Conservation (phyloP, 495 filamentous ascomycete genomes). For the Lasiosphaeria ovina region DNA sequence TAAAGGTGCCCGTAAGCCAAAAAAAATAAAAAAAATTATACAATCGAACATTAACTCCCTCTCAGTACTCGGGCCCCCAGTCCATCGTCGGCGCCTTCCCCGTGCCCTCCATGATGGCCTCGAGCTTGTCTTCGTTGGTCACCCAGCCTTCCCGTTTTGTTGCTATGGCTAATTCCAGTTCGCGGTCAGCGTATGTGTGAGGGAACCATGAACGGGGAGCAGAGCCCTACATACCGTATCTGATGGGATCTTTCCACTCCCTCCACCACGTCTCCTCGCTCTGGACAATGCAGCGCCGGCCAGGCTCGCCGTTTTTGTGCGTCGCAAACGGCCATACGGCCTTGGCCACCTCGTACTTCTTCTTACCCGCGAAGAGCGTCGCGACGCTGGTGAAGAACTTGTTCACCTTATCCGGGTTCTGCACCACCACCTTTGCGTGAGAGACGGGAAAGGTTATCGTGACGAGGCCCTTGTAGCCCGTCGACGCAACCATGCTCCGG, state of each 20-base stretch:
- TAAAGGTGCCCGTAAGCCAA: conserved; percentile 1
- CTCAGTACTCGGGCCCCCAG: conserved; percentile 37
- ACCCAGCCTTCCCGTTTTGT: conserved; percentile 49
- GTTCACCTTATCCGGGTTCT: conserved; percentile 47
- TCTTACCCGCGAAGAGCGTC: conserved; percentile 43
- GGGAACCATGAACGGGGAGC: neutral
- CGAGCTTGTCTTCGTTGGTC: conserved; percentile 51
- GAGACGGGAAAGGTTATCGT: conserved; percentile 51
- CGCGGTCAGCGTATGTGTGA: conserved; percentile 9
- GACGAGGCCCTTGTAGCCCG: conserved; percentile 48
- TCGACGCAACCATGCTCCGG: conserved; percentile 43
- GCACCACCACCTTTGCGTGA: conserved; percentile 46
- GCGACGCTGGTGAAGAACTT: conserved; percentile 45
- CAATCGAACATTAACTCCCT: neutral
- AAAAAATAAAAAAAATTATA: neutral
- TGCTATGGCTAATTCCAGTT: conserved; percentile 29
- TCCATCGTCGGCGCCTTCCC: conserved; percentile 30
- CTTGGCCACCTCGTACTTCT: conserved; percentile 49
- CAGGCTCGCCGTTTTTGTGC: conserved; percentile 36
- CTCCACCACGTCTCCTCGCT: conserved; percentile 55
- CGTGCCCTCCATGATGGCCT: conserved; percentile 45
- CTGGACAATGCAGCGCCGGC: conserved; percentile 44
- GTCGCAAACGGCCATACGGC: conserved; percentile 50
- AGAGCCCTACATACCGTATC: conserved; percentile 27
- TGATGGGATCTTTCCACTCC: conserved; percentile 47